A percentile compares a stretch with the other conserved stretches of the same genome.
Evolutionary conservation across 768 basidiomycete genomes (phyloP).

Genomic region (Obba rivulosa): DNA sequence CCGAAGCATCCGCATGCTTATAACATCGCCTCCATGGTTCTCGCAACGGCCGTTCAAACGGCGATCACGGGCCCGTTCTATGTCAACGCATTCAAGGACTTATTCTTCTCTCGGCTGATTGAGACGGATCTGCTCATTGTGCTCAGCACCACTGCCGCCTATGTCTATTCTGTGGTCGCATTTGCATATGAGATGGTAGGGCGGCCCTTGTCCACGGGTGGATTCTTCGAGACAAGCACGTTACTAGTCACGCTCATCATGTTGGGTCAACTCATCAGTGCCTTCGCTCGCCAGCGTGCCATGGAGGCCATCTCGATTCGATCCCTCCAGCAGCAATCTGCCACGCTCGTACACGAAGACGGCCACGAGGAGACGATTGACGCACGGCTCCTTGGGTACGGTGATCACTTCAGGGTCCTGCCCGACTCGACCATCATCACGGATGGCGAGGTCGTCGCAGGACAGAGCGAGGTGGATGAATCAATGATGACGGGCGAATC

Average conservation of each 20-base stretch:
- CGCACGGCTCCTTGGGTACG: conserved; percentile 30
- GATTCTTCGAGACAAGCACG: conserved; percentile 40
- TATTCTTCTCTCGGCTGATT: conserved; percentile 30
- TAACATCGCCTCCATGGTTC: conserved; percentile 30
- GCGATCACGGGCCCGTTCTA: conserved; percentile 32
- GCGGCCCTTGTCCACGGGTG: conserved; percentile 23
- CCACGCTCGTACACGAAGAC: conserved; percentile 26
- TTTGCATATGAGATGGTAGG: conserved; percentile 29
- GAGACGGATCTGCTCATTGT: conserved; percentile 36
- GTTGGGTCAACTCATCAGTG: conserved; percentile 34
- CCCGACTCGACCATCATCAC: conserved; percentile 33
- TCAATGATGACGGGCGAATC: conserved; percentile 40
- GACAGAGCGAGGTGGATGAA: conserved; percentile 35
- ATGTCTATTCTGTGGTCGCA: conserved; percentile 35
- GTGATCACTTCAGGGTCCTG: conserved; percentile 30
- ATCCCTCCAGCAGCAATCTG: conserved; percentile 26
- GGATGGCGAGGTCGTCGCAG: conserved; percentile 32
- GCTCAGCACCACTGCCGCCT: conserved; percentile 35
- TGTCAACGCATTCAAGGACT: conserved; percentile 27
- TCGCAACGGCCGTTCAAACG: conserved; percentile 35
- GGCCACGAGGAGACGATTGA: conserved; percentile 16
- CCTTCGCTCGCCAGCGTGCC: conserved; percentile 31
- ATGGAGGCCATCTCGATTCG: conserved; percentile 30
- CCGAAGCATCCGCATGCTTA: conserved; percentile 27
- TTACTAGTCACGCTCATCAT: conserved; percentile 38